Conservation (phyloP, 495 filamentous ascomycete genomes). For the Glarea lozoyensis region DNA sequence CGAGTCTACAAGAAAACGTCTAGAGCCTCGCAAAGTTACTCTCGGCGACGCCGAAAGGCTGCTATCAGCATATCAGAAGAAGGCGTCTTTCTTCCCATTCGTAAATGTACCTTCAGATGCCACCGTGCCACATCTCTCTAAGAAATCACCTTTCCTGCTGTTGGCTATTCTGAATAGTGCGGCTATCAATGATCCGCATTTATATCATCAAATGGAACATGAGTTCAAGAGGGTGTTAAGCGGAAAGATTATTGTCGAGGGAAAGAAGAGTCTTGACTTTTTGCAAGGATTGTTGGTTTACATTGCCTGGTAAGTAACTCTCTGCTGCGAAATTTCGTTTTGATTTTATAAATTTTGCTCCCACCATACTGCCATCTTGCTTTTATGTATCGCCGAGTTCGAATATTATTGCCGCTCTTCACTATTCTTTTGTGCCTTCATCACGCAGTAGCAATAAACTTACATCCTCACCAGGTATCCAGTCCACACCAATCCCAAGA, state of each 20-base stretch:
- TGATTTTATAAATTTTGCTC: too few relatives aligned
- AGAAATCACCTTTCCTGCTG: conserved; percentile 29
- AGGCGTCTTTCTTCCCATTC: conserved; percentile 30
- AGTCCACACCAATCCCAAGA: conserved; percentile 20
- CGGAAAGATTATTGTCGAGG: conserved; percentile 24
- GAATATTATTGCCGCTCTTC: too few relatives aligned
- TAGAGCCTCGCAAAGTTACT: conserved; percentile 8
- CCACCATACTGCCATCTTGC: too few relatives aligned
- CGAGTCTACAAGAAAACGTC: too few relatives aligned
- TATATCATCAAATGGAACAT: conserved; percentile 20
- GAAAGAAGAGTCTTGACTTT: conserved; percentile 29
- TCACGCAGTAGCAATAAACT: too few relatives aligned
- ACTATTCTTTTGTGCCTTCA: too few relatives aligned
- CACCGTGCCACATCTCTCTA: conserved; percentile 23
- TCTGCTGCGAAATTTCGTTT: background rate
- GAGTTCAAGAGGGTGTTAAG: conserved; percentile 23
- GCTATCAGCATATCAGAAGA: conserved; percentile 11
- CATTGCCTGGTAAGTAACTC: conserved; percentile 27
- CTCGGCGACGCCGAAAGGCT: conserved; percentile 14
- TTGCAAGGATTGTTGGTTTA: conserved; percentile 33
- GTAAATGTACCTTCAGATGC: conserved; percentile 21
- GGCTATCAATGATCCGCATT: conserved; percentile 15
- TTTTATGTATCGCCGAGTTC: too few relatives aligned
- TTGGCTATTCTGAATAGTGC: conserved; percentile 25
- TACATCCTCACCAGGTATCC: conserved; percentile 19